Evolutionary conservation across 2,329 filamentous ascomycete species (phyloP).

Genomic region (Lojkania enalia): DNA sequence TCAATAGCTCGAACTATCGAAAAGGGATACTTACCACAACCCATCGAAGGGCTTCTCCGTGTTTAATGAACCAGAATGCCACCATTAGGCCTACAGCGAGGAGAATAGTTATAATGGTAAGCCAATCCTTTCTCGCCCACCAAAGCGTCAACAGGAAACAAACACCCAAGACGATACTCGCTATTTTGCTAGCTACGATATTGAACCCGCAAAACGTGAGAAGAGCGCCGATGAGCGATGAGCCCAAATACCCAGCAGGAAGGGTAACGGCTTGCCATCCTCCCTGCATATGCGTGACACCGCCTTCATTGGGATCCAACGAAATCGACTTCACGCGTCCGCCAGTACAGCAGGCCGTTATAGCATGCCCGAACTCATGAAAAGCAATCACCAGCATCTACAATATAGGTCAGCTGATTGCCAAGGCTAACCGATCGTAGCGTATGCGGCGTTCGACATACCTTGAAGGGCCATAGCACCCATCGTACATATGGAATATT

Average conservation of each 20-base stretch:
- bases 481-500: conserved; percentile 76
- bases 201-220: conserved; percentile 81
- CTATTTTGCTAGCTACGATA: conserved; percentile 79
- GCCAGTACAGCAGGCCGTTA: conserved; percentile 72
- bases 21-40: conserved; percentile 59
- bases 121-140: conserved; percentile 80
- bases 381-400: conserved; percentile 84
- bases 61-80: conserved; percentile 78
- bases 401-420: conserved; percentile 7
- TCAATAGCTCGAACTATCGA: neutral
- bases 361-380: conserved; percentile 77
- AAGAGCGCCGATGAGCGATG: conserved; percentile 74
- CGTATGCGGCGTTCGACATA: too few relatives aligned
- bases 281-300: conserved; percentile 76
- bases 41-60: conserved; percentile 73
- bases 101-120: conserved; percentile 72
- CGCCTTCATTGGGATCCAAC: conserved; percentile 75
- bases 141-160: conserved; percentile 79
- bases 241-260: conserved; percentile 77
- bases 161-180: conserved; percentile 70
- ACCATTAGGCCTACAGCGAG: conserved; percentile 71
- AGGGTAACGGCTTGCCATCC: conserved; percentile 71
- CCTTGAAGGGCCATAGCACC: conserved; percentile 81
- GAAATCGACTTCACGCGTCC: conserved; percentile 74
- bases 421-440: neutral